phyloP scores from a whole-genome alignment of 2,329 filamentous ascomycete genomes.

The Aspergillus fijiensis region DNA sequence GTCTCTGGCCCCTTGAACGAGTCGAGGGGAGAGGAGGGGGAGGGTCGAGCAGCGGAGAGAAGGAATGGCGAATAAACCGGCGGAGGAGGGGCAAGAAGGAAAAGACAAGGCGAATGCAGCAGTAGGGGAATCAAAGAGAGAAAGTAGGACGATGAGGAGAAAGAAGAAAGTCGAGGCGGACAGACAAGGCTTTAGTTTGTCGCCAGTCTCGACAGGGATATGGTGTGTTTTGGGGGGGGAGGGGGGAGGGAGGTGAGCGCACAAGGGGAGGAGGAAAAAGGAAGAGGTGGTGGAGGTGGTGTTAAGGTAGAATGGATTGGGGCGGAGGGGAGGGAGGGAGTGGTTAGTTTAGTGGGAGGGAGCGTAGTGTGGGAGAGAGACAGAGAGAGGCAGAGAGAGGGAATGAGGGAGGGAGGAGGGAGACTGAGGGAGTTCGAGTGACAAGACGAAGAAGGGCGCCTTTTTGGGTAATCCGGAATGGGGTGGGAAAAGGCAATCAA shows the following conservation, averaged over 20 bases:
- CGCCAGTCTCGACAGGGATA: constrained; percentile 37
- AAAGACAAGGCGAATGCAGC: constrained; percentile 5
- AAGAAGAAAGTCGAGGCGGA: constrained; percentile 11
- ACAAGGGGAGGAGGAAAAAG: too few relatives aligned
- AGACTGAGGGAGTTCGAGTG: neutral
- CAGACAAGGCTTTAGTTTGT: constrained; percentile 13
- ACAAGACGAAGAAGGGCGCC: neutral
- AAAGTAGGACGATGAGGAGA: constrained; percentile 16
- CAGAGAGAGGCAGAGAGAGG: neutral
- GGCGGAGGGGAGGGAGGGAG: neutral
- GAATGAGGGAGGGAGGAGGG: neutral
- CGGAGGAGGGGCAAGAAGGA: constrained; percentile 7
- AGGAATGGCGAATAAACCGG: constrained; percentile 20
- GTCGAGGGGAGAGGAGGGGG: constrained; percentile 36
- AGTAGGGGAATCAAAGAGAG: constrained; percentile 15
- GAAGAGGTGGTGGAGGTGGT: too few relatives aligned
- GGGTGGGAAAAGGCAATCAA: constrained; percentile 21
- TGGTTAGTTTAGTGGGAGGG: constrained; percentile 16
- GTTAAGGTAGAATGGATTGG: too few relatives aligned
- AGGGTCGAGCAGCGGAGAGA: constrained; percentile 20
- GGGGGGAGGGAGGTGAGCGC: neutral
- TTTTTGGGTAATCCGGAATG: constrained; percentile 21
- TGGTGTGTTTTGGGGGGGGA: constrained; percentile 3
- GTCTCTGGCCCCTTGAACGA: constrained; percentile 38
- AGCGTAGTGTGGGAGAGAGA: constrained; percentile 6